These are phyloP conservation scores for Fusarium verrucosum DNA, from an alignment of 2,329 filamentous ascomycete species.

Conservation along the genomic window DNA sequence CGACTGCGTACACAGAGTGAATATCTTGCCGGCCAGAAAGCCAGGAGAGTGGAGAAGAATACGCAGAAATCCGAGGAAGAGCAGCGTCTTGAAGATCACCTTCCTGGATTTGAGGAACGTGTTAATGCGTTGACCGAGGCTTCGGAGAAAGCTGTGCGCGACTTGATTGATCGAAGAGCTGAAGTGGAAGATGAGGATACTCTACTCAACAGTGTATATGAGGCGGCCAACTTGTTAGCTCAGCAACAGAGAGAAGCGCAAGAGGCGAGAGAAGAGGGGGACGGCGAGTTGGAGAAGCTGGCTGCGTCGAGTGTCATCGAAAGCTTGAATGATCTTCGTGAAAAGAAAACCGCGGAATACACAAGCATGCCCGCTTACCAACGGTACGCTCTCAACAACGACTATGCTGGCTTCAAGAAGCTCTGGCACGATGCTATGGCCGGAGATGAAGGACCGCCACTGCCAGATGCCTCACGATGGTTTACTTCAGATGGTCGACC, in stretches of 20 bases:
- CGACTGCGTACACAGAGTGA: constrained; percentile 51
- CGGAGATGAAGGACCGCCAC: constrained; percentile 58
- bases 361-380: constrained; percentile 52
- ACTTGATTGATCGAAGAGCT: constrained; percentile 59
- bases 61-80: constrained; percentile 50
- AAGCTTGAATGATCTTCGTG: constrained; percentile 50
- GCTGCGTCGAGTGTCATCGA: constrained; percentile 43
- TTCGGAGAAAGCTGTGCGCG: constrained; percentile 58
- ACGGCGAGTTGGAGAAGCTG: constrained; percentile 40
- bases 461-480: constrained; percentile 65
- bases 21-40: constrained; percentile 45
- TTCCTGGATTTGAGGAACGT: constrained; percentile 51
- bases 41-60: constrained; percentile 52
- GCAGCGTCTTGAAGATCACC: constrained; percentile 51
- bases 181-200: constrained; percentile 60
- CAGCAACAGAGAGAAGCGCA: constrained; percentile 15
- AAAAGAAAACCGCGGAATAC: constrained; percentile 56
- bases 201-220: constrained; percentile 51
- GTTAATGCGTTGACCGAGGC: constrained; percentile 56
- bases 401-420: constrained; percentile 68
- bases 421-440: constrained; percentile 64
- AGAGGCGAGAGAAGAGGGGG: constrained; percentile 30
- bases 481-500: constrained; percentile 60
- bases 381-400: constrained; percentile 65
- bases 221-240: constrained; percentile 38